phyloP scores from a whole-genome alignment of 1,139 yeast species.

The Lodderomyces metapsilosis region DNA sequence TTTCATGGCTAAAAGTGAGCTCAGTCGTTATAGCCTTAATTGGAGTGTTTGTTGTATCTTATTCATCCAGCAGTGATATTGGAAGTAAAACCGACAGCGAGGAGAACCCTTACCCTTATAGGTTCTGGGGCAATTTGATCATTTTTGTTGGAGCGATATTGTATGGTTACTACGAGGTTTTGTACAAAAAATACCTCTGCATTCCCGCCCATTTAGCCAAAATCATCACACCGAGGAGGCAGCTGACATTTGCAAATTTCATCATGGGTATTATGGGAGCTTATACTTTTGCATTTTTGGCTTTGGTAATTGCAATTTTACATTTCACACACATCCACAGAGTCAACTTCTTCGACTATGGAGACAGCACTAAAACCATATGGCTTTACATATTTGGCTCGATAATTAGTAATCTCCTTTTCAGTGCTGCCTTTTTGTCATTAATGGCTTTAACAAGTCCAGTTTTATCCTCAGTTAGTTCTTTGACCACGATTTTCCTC shows the following conservation, averaged over 20 bases:
- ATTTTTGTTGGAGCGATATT: constrained; percentile 77
- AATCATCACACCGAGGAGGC: constrained; percentile 47
- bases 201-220: constrained; percentile 58
- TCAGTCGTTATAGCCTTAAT: constrained; percentile 70
- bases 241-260: constrained; percentile 48
- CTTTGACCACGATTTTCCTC: constrained; percentile 72
- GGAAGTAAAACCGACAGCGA: constrained; percentile 4
- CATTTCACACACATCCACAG: constrained; percentile 58
- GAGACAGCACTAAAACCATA: constrained; percentile 32
- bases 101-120: constrained; percentile 48
- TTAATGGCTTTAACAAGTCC: constrained; percentile 86
- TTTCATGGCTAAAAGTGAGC: constrained; percentile 61
- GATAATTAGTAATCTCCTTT: constrained; percentile 60
- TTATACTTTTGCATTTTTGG: constrained; percentile 51
- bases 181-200: constrained; percentile 73
- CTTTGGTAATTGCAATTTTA: constrained; percentile 48
- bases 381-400: constrained; percentile 52
- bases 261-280: constrained; percentile 58
- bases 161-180: constrained; percentile 83
- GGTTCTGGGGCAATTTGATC: constrained; percentile 69
- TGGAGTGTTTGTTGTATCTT: constrained; percentile 81
- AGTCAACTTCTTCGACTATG: constrained; percentile 54
- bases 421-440: constrained; percentile 72
- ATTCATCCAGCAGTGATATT: constrained; percentile 31
- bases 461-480: constrained; percentile 79